phyloP scores from a whole-genome alignment of 805 yeast genomes.

The Pachysolen tannophilus region DNA sequence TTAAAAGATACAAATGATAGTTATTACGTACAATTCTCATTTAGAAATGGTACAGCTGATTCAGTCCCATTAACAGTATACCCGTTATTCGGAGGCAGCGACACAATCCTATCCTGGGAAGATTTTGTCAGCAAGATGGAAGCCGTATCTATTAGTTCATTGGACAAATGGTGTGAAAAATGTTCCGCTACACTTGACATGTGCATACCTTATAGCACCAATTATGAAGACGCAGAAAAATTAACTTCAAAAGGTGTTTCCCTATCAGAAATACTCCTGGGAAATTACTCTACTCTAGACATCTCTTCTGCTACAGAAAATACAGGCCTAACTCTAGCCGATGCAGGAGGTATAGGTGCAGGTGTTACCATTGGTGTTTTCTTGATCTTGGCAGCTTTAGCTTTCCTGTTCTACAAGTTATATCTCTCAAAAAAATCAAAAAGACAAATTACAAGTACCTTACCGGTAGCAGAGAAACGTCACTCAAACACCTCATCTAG shows the following conservation, averaged over 20 bases:
- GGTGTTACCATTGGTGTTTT: conserved; percentile 36
- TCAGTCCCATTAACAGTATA: conserved; percentile 23
- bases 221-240: conserved; percentile 22
- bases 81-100: conserved; percentile 29
- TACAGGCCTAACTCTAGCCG: conserved; percentile 16
- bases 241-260: conserved; percentile 23
- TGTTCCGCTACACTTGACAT: conserved; percentile 26
- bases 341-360: conserved; percentile 43
- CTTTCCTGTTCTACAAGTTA: conserved; percentile 16
- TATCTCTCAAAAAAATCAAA: not conserved
- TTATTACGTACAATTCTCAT: conserved; percentile 33
- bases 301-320: conserved; percentile 3
- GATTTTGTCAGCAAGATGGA: conserved; percentile 23
- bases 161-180: conserved; percentile 30
- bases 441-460: not conserved
- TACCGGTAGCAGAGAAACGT: conserved; percentile 8
- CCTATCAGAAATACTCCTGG: conserved; percentile 19
- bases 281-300: conserved; percentile 19
- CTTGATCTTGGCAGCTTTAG: conserved; percentile 23
- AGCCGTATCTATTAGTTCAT: conserved; percentile 18
- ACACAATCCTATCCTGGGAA: conserved; percentile 26
- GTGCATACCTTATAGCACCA: conserved; percentile 25
- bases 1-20: conserved; percentile 19
- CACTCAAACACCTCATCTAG: conserved; percentile 2
- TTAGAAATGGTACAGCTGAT: conserved; percentile 36